A percentile compares a stretch with the other conserved stretches of the same genome.
These are phyloP conservation scores for Geosmithia flava DNA, from an alignment of 2,329 filamentous ascomycete genomes.

Conservation along the genomic window DNA sequence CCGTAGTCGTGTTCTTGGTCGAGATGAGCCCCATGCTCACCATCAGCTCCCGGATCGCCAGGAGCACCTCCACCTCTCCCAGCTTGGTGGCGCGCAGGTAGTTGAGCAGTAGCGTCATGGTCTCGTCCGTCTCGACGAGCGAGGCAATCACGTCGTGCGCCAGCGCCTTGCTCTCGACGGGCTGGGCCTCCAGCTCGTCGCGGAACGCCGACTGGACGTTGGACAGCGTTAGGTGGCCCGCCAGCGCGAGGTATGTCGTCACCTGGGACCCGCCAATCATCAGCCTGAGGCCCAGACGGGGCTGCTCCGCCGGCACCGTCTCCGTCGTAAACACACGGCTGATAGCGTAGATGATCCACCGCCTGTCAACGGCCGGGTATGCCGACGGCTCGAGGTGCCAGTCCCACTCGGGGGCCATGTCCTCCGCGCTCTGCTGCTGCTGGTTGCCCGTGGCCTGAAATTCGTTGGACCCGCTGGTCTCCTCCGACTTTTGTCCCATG, in stretches of 20 bases:
- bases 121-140: conserved; percentile 53
- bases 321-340: conserved; percentile 48
- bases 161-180: conserved; percentile 30
- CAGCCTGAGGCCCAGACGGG: conserved; percentile 13
- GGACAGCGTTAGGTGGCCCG: conserved; percentile 46
- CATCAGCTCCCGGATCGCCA: conserved; percentile 55
- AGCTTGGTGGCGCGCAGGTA: conserved; percentile 55
- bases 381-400: conserved; percentile 28
- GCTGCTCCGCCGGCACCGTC: conserved; percentile 22
- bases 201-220: conserved; percentile 48
- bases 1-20: conserved; percentile 13
- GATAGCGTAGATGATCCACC: conserved; percentile 53
- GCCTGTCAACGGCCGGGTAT: conserved; percentile 47
- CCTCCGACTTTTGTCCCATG: conserved; percentile 18
- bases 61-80: conserved; percentile 52
- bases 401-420: conserved; percentile 32
- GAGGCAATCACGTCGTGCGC: conserved; percentile 50
- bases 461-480: neutral
- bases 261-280: conserved; percentile 39
- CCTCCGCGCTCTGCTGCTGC: conserved; percentile 6
- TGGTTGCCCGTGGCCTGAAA: conserved; percentile 1
- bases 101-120: conserved; percentile 52
- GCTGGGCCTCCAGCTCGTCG: conserved; percentile 29
- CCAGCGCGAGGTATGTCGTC: conserved; percentile 45
- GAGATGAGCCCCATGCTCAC: conserved; percentile 52